These are phyloP conservation scores for Xylaria longipes DNA, from an alignment of 495 filamentous ascomycete genomes.

Conservation along the genomic window DNA sequence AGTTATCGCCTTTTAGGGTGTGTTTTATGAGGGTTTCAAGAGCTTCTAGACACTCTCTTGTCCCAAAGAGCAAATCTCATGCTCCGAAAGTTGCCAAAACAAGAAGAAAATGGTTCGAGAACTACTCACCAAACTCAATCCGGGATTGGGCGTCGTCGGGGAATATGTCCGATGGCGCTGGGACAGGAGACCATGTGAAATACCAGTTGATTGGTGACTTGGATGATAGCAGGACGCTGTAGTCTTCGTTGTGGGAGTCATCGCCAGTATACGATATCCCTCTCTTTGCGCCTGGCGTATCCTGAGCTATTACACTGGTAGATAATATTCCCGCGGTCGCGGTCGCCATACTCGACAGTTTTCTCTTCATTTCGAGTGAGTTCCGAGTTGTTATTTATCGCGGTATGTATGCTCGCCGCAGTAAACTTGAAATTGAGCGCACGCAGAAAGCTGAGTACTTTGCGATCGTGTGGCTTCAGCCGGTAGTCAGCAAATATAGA, in stretches of 20 bases:
- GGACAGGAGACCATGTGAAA: constrained; percentile 27
- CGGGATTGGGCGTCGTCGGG: constrained; percentile 14
- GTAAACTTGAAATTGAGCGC: background rate
- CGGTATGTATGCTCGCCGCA: background rate
- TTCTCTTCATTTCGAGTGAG: background rate
- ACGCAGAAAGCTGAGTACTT: background rate
- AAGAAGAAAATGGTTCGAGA: no score
- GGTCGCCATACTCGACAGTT: background rate
- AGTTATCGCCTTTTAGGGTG: no score
- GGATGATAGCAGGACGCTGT: constrained; percentile 17
- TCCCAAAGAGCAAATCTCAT: no score
- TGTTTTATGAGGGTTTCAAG: no score
- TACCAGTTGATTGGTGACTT: constrained; percentile 29
- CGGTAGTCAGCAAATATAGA: no score
- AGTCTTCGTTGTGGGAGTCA: constrained; percentile 21
- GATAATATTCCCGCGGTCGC: background rate
- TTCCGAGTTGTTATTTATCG: background rate
- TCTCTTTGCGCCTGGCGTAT: constrained; percentile 20
- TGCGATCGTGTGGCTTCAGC: background rate
- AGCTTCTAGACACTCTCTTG: no score
- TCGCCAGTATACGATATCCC: constrained; percentile 25
- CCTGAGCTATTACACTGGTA: constrained; percentile 6
- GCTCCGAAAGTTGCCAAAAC: no score
- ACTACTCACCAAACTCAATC: constrained; percentile 24
- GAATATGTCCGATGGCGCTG: constrained; percentile 23